phyloP scores from a whole-genome alignment of 2,329 filamentous ascomycete species.

The Trichoderma aggressivum region DNA sequence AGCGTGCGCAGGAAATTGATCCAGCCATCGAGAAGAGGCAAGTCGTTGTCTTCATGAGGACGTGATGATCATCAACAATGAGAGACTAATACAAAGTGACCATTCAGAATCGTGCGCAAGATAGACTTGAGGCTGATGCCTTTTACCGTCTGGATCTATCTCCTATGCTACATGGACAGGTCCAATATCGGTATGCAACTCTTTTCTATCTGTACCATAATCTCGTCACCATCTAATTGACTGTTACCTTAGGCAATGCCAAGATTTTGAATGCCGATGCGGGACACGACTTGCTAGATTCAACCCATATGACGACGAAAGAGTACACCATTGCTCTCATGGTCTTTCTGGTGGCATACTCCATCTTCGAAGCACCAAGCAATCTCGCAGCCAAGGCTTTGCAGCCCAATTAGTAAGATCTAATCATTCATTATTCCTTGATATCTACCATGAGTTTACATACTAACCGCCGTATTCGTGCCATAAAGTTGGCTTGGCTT shows the following conservation, averaged over 20 bases:
- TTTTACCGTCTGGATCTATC: constrained; percentile 1
- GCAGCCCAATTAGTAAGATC: background rate
- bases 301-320: background rate
- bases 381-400: constrained; percentile 2
- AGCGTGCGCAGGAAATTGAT: background rate
- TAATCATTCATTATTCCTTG: rapidly evolving
- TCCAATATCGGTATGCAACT: background rate
- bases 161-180: background rate
- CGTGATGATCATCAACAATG: no score
- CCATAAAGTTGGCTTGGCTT: background rate
- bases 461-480: background rate
- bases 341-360: background rate
- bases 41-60: background rate
- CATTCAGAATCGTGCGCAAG: background rate
- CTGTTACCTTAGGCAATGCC: background rate
- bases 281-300: background rate
- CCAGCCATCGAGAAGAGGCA: background rate
- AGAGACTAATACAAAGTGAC: background rate
- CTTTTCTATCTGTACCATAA: background rate
- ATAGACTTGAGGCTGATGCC: background rate
- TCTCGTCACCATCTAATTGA: background rate
- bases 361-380: background rate
- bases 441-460: rapidly evolving
- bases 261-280: background rate
- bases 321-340: background rate